Evolutionary conservation across 345 rosid genomes (phyloP).

Genomic region (Clausena lansium): DNA sequence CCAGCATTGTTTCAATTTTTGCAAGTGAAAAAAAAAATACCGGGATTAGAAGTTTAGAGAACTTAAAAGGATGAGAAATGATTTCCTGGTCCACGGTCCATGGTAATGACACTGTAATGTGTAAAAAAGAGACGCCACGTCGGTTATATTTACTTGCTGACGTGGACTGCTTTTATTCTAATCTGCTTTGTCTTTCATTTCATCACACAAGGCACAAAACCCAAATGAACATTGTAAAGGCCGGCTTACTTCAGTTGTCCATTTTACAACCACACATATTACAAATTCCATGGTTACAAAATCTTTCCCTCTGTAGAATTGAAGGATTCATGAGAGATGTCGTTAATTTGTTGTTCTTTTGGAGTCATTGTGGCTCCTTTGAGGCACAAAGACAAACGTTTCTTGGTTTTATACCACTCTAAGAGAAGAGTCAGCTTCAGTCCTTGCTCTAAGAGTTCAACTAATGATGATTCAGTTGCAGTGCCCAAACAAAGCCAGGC

Average conservation of each 20-base stretch:
- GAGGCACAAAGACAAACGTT: constrained; percentile 22
- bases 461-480: constrained; percentile 36
- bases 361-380: constrained; percentile 36
- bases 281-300: not conserved
- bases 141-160: not conserved
- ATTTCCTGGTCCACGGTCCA: constrained; percentile 13
- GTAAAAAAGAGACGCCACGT: not conserved
- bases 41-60: not conserved
- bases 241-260: not conserved
- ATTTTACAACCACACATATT: not conserved
- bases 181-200: not conserved
- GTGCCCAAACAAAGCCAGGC: constrained; percentile 46
- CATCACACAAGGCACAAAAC: not conserved
- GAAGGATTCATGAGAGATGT: not conserved
- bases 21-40: not conserved
- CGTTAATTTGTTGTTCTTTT: constrained; percentile 23
- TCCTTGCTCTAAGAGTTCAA: constrained; percentile 36
- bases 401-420: constrained; percentile 18
- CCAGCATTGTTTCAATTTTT: constrained; percentile 31
- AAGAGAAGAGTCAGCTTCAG: constrained; percentile 29
- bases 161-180: not conserved
- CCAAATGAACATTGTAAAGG: not conserved
- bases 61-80: not conserved
- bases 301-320: not conserved
- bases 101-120: not conserved